Evolutionary conservation across 2,329 filamentous ascomycete species (phyloP).

Genomic region (Calonectria pseudoreteaudii): DNA sequence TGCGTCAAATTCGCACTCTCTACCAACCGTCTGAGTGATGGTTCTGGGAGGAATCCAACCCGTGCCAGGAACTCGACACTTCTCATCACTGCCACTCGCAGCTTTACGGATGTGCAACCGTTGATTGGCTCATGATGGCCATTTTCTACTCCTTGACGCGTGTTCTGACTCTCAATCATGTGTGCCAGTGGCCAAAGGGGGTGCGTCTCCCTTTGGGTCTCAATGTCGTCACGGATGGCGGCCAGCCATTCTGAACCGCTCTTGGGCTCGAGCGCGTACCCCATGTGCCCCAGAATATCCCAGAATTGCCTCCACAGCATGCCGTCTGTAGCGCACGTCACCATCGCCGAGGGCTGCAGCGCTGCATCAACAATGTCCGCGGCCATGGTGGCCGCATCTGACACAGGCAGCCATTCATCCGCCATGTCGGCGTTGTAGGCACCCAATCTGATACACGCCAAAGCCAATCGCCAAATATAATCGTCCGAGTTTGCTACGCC

Average conservation of each 20-base stretch:
- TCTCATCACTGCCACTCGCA: not conserved
- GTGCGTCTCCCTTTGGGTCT: not conserved
- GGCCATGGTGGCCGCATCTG: constrained; percentile 24
- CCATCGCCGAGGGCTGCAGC: not conserved
- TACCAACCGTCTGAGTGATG: not conserved
- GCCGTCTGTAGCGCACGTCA: not conserved
- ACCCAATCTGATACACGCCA: constrained; percentile 27
- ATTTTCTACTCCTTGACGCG: not conserved
- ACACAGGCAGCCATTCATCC: constrained; percentile 14
- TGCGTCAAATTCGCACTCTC: not conserved
- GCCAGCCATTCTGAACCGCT: not conserved
- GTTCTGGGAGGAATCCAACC: not conserved
- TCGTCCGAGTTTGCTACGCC: constrained; percentile 36
- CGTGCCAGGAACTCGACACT: not conserved
- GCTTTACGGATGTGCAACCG: not conserved
- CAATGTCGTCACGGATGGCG: not conserved
- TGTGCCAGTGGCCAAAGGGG: not conserved
- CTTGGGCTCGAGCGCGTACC: not conserved
- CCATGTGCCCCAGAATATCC: not conserved
- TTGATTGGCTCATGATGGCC: not conserved
- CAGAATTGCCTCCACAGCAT: not conserved
- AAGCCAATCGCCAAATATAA: constrained; percentile 33
- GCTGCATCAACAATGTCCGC: constrained; percentile 15
- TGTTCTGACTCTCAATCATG: not conserved
- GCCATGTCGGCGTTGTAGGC: constrained; percentile 23